A percentile compares a stretch with the other conserved stretches of the same genome.
These are phyloP conservation scores for Zygosaccharomyces bailii DNA, from an alignment of 805 yeast genomes.

Conservation along the genomic window DNA sequence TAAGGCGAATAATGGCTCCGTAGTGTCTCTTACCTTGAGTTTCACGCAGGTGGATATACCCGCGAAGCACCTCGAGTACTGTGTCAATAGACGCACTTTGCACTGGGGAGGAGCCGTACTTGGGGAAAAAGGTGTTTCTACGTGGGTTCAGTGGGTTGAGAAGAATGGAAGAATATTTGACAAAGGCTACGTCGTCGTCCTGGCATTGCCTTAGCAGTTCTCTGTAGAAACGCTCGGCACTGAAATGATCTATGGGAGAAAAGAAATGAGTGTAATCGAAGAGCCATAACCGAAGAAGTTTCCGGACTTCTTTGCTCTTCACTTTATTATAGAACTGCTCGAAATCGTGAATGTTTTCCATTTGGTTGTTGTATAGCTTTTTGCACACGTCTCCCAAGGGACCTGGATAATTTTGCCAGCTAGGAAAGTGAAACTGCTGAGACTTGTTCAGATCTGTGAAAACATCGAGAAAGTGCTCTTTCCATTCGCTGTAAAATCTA, in stretches of 20 bases:
- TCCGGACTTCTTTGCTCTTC: constrained; percentile 14
- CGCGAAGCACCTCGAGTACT: constrained; percentile 22
- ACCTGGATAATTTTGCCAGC: constrained; percentile 27
- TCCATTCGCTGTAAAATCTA: constrained; percentile 29
- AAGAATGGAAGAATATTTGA: constrained; percentile 26
- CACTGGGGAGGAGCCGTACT: constrained; percentile 5
- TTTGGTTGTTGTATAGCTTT: constrained; percentile 20
- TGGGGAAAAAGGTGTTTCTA: constrained; percentile 19
- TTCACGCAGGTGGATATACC: constrained; percentile 18
- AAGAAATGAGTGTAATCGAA: constrained; percentile 27
- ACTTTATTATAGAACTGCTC: constrained; percentile 21
- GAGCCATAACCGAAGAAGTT: constrained; percentile 30
- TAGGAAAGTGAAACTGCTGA: constrained; percentile 29
- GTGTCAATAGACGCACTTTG: constrained; percentile 26
- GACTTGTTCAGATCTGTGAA: constrained; percentile 16
- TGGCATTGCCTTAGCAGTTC: constrained; percentile 23
- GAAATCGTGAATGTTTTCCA: constrained; percentile 27
- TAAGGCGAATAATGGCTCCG: constrained; percentile 24
- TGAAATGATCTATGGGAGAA: constrained; percentile 5
- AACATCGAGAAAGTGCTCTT: constrained; percentile 16
- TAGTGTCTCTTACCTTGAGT: constrained; percentile 13
- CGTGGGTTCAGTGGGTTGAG: constrained; percentile 21
- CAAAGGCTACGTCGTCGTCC: constrained; percentile 20
- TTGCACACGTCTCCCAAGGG: constrained; percentile 20
- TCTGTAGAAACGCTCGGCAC: constrained; percentile 24